Evolutionary conservation across 1,139 yeast species (phyloP).

Genomic region (Nadsonia starkeyi-henricii): DNA sequence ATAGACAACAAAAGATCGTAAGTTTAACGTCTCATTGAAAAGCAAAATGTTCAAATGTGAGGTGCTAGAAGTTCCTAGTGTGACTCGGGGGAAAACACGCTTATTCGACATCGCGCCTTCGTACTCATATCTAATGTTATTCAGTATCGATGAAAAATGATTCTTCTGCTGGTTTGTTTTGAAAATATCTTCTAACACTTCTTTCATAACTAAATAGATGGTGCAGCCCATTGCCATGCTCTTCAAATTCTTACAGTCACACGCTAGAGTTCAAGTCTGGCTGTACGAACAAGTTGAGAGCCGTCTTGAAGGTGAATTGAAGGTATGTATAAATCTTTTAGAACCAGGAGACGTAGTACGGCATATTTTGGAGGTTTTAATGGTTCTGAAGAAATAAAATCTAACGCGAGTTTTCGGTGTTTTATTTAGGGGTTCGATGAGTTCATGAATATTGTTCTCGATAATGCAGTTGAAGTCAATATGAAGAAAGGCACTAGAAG

Average conservation of each 20-base stretch:
- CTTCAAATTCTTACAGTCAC: slow-evolving; percentile 76
- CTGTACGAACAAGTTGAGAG: slow-evolving; percentile 69
- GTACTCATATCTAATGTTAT: no score
- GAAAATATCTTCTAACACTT: slow-evolving; percentile 3
- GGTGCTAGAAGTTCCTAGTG: background rate
- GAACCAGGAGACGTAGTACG: no score
- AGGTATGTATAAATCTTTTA: slow-evolving; percentile 16
- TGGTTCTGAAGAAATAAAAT: no score
- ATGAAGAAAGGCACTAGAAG: slow-evolving; percentile 31
- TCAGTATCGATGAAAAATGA: no score
- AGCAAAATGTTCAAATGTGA: background rate
- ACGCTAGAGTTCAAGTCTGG: slow-evolving; percentile 71
- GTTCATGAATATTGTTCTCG: slow-evolving; percentile 91
- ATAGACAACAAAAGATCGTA: slow-evolving; percentile 27
- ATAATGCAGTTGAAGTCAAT: slow-evolving; percentile 64
- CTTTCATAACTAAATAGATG: slow-evolving; percentile 24
- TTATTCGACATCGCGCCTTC: no score
- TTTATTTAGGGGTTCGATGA: slow-evolving; percentile 67
- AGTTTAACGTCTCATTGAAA: slow-evolving; percentile 9
- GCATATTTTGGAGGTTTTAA: no score
- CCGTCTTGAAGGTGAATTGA: slow-evolving; percentile 69
- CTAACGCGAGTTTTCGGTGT: slow-evolving; percentile 12
- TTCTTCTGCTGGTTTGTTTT: no score
- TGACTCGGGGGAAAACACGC: no score
- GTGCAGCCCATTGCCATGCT: slow-evolving; percentile 87